Evolutionary conservation across 2,329 filamentous ascomycete species (phyloP), one percentile per base, ranked within the genome.

Genomic region (Scytalidium lignicola): DNA sequence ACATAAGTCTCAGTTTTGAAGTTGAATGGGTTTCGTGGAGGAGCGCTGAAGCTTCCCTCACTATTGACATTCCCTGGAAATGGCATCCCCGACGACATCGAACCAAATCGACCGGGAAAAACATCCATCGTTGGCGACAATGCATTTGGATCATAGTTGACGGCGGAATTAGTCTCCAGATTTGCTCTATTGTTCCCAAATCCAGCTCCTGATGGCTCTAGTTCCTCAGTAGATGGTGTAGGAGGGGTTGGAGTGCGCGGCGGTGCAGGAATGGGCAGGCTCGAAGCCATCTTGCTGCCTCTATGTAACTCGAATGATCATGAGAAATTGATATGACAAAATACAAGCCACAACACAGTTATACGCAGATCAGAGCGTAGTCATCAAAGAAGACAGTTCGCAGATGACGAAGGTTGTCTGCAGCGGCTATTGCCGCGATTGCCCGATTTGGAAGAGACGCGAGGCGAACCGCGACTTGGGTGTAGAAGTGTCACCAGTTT

Each of bases 1-100:
- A 86, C 84, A 64, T 90, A 85, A 42, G 83, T 78, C 64, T 88
- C 85, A 1, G 92, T 88, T 70, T 95, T 83, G 69, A 97, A 97
- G 70, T 97, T 97, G 80, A 99, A 97, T 1, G 92, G 92, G 56
- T 84, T 88, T 49, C 71, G 72, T 15, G 55, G 59, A 23, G 54
- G 53, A 19, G 54, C 46, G 26, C 49, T 54, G 37, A 68, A 68
- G 10, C 65, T 62, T n/a, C 65, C 56, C 41, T 64, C 63, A 55
- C 65, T 61, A 47, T 68, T 65, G 46, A 57, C 19, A 55, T 51
- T 60, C 51, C 42, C 47, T 55, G 28, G 48, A 12, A 44, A 43
- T 18, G 55, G 50, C 19, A 48, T 56, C 43, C 45, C 54, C 17
- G 13, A 26, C 21, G 39, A 45, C 58, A 66, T 65, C 32, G 64